Conservation (phyloP, 2,329 filamentous ascomycete genomes). For the Aspergillus quadrilineatus region DNA sequence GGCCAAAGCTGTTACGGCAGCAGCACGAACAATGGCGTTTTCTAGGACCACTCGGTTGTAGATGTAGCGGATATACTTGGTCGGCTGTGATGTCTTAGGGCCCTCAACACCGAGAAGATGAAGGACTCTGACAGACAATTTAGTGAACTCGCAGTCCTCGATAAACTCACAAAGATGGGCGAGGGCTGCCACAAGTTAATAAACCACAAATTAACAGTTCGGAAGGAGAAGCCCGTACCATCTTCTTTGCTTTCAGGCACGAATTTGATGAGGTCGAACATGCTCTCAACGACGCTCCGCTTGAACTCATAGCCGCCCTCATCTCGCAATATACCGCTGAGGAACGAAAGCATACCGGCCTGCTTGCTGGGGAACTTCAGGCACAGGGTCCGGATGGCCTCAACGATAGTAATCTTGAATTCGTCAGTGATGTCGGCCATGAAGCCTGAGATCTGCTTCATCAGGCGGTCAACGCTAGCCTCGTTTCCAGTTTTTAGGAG, state of each 20-base stretch:
- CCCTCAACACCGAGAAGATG: conserved; percentile 93
- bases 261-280: conserved; percentile 99
- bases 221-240: conserved; percentile 33
- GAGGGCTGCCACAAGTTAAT: conserved; percentile 58
- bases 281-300: conserved; percentile 94
- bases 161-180: conserved; percentile 98
- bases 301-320: conserved; percentile 99
- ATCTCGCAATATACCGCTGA: conserved; percentile 93
- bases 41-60: conserved; percentile 98
- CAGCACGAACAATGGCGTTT: conserved; percentile 92
- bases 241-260: conserved; percentile 82
- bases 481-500: conserved; percentile 98
- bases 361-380: conserved; percentile 98
- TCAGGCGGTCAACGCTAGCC: conserved; percentile 90
- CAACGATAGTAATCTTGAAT: conserved; percentile 99
- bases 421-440: conserved; percentile 99
- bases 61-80: conserved; percentile 98
- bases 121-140: conserved; percentile 90
- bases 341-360: conserved; percentile 94
- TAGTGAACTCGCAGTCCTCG: conserved; percentile 98
- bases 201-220: background rate
- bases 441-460: conserved; percentile 98
- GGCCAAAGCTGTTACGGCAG: conserved; percentile 89
- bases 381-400: conserved; percentile 93
- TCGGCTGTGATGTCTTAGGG: conserved; percentile 90